Evolutionary conservation across 495 filamentous ascomycete genomes (phyloP), one percentile per base, ranked within the genome.

Genomic region (Clohesyomyces aquaticus): DNA sequence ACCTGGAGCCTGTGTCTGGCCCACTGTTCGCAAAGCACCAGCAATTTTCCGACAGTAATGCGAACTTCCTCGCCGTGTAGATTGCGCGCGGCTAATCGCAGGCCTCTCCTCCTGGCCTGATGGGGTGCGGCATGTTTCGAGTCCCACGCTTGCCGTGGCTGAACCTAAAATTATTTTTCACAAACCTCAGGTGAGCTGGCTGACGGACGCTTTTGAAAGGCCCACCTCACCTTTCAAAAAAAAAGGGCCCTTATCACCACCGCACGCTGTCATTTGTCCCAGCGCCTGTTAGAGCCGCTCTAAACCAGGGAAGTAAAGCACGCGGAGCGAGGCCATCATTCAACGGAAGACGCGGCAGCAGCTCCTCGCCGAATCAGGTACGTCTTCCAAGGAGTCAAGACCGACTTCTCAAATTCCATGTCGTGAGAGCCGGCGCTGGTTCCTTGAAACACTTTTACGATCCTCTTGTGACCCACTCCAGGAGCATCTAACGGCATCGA

Each of bases 151-250:
- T 29, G 28, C 54, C 38, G 58, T 62, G 64, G 64, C 58, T 62
- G 58, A 63, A 49, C 26, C 65, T 55, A 68, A 63, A 49, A 47
- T 63, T 59, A 63, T 43, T 28, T n/a, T 27, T 50, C 59, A 38
- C 27, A 3, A 50, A 57, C 23, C n/a, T 58, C 43, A 52, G 38
- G 28, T 55, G 57, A 32, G 42, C 42, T n/a, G n/a, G n/a, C 47
- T 42, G 29, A 27, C 41, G n/a, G n/a, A n/a, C n/a, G n/a, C n/a
- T n/a, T n/a, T n/a, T 12, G 10, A n/a, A 22, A n/a, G 2, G 22
- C 19, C 10, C 43, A 4, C 22, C 23, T 26, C n/a, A 12, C 54
- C 6, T 35, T 22, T n/a, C n/a, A n/a, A n/a, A n/a, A n/a, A n/a
- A 14, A 55, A 18, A 19, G 28, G 29, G 35, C 6, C 29, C 14